phyloP scores from a whole-genome alignment of 1,284 basidiomycete genomes.

The Pisolithus thermaeus region DNA sequence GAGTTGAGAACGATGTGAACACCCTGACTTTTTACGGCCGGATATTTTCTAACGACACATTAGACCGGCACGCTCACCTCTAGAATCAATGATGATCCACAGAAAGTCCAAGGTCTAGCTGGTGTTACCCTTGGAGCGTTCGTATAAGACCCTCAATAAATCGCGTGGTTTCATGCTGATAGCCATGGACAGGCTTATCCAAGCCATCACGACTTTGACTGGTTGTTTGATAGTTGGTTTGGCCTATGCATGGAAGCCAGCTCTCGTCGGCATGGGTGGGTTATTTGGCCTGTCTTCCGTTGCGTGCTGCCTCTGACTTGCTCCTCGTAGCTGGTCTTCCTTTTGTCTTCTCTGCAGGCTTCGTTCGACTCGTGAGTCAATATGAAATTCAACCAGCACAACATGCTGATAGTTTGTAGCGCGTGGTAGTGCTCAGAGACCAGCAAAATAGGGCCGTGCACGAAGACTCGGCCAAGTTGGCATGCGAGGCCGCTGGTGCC shows the following conservation, averaged over 20 bases:
- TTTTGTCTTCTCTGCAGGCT: slow-evolving; percentile 78
- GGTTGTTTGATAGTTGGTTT: slow-evolving; percentile 76
- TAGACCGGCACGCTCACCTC: slow-evolving; percentile 81
- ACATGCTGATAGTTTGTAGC: slow-evolving; percentile 35
- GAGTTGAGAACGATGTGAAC: slow-evolving; percentile 71
- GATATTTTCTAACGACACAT: slow-evolving; percentile 1
- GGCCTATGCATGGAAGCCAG: slow-evolving; percentile 75
- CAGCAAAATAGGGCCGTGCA: slow-evolving; percentile 84
- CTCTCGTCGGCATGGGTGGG: slow-evolving; percentile 68
- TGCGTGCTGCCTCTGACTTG: slow-evolving; percentile 13
- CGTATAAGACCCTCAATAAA: slow-evolving; percentile 19
- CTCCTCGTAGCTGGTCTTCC: slow-evolving; percentile 70
- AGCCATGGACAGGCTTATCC: slow-evolving; percentile 56
- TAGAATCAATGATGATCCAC: slow-evolving; percentile 81
- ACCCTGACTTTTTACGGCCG: not conserved
- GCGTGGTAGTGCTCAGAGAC: slow-evolving; percentile 81
- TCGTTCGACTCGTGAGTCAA: slow-evolving; percentile 70
- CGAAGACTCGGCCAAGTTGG: slow-evolving; percentile 80
- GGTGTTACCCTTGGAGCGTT: slow-evolving; percentile 82
- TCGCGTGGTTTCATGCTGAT: not conserved
- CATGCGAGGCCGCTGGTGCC: slow-evolving; percentile 87
- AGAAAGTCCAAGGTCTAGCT: slow-evolving; percentile 88
- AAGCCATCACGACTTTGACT: slow-evolving; percentile 71
- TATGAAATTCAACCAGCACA: not conserved
- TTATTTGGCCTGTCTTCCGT: slow-evolving; percentile 3